Base-by-base conservation (phyloP, 139 green algal genomes). In the Tetraselmis striata region DNA sequence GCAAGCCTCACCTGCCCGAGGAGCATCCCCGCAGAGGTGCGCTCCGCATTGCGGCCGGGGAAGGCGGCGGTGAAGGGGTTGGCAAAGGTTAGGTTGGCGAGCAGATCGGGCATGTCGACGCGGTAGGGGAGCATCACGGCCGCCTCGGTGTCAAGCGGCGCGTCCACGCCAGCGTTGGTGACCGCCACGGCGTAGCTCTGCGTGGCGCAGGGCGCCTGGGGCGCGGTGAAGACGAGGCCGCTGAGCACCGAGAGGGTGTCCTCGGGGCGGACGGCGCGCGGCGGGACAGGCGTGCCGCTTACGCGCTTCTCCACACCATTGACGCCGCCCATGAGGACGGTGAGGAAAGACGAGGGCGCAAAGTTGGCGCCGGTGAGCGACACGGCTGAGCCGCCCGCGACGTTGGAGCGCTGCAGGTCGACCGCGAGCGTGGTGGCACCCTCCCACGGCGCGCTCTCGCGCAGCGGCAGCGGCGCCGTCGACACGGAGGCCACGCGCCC, bases 321-420 rank as follows among this genome's bases (percentile, higher is more conserved):
- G 74, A 22, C 74, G 74, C 74, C 74, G 25, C 74, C 74, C 22
- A 80, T 24, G 77, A 28, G 24, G 29, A 29, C 30, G 77, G 25
- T n/a, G 30, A 80, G 30, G 27, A 29, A 82, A 5, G 76, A 23
- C 18, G 31, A 77, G 31, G 28, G 45, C 18, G 79, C 79, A 27
- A 82, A 78, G 31, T 82, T 82, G 30, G 77, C 29, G 28, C 77
- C 77, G 24, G 29, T 32, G 22, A 80, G 2, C 11, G 77, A 32
- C 28, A 80, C 77, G 2, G 77, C 23, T 2, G 27, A 59, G 77
- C 77, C 30, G 28, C 77, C 77, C 22, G 23, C 24, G 28, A 67
- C 28, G 45, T 67, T 67, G 11, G 45, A 67, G 45, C 45, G 45
- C 11, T 67, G 45, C 11, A 67, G 45, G 45, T 67, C 45, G 45